These are phyloP conservation scores for Lichenothelia convexa DNA, from an alignment of 495 filamentous ascomycete species.

Conservation along the genomic window DNA sequence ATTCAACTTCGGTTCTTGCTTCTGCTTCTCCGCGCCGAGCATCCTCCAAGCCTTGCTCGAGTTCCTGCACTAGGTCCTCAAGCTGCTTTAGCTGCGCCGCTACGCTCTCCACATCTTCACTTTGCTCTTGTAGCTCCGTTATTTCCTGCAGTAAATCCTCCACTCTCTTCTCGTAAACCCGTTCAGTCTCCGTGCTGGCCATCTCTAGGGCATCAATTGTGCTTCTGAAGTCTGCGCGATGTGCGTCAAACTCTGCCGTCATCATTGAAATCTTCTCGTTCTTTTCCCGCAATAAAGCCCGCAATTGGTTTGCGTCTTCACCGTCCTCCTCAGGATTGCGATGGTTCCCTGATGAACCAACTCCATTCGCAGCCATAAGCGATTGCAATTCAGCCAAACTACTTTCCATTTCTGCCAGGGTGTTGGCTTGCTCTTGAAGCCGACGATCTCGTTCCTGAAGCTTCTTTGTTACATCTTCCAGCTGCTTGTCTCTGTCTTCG, in stretches of 20 bases:
- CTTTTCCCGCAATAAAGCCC: slow-evolving; percentile 73
- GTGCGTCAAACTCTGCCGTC: slow-evolving; percentile 85
- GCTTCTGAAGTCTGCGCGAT: slow-evolving; percentile 88
- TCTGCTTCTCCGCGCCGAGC: slow-evolving; percentile 92
- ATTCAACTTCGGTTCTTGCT: slow-evolving; percentile 89
- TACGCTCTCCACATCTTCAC: slow-evolving; percentile 79
- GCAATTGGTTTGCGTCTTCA: slow-evolving; percentile 44
- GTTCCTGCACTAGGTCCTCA: slow-evolving; percentile 86
- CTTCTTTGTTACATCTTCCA: slow-evolving; percentile 45
- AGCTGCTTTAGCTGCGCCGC: slow-evolving; percentile 82
- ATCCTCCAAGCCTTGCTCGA: slow-evolving; percentile 94
- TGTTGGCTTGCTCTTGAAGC: slow-evolving; percentile 66
- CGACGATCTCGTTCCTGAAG: slow-evolving; percentile 73
- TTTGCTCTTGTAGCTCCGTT: slow-evolving; percentile 59
- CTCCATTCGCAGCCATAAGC: slow-evolving; percentile 28
- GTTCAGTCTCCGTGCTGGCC: slow-evolving; percentile 88
- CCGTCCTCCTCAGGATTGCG: slow-evolving; percentile 21
- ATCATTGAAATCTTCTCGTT: slow-evolving; percentile 89
- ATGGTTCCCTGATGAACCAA: slow-evolving; percentile 9
- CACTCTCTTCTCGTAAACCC: slow-evolving; percentile 88
- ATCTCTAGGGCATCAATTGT: slow-evolving; percentile 94
- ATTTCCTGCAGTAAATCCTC: slow-evolving; percentile 79
- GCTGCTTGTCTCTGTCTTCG: slow-evolving; percentile 35
- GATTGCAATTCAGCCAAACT: slow-evolving; percentile 57
- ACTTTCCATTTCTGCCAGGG: slow-evolving; percentile 69